Evolutionary conservation across 352 stramenopile species (phyloP).

Genomic region (Phytopythium delawarense): DNA sequence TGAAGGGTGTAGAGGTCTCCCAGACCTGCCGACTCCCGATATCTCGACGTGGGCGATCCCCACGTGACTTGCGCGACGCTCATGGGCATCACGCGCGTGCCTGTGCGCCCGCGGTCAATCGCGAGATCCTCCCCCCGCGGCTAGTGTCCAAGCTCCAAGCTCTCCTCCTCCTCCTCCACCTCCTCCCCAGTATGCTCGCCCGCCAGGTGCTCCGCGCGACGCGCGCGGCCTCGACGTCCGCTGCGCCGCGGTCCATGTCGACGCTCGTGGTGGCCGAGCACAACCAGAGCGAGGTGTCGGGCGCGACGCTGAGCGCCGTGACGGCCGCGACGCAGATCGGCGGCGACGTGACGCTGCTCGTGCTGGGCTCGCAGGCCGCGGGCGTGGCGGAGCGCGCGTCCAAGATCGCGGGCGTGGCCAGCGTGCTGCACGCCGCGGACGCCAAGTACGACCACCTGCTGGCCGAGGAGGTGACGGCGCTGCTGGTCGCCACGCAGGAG

Average conservation of each 20-base stretch:
- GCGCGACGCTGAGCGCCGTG: conserved; percentile 77
- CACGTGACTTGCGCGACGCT: neutral
- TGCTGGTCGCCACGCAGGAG: conserved; percentile 67
- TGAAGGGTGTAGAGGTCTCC: neutral
- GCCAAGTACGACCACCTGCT: conserved; percentile 87
- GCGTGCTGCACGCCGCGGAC: conserved; percentile 80
- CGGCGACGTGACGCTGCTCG: conserved; percentile 73
- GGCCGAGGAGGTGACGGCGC: conserved; percentile 81
- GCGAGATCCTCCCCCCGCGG: neutral
- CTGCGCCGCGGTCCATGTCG: conserved; percentile 38
- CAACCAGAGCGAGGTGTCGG: conserved; percentile 66
- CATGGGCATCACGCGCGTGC: neutral
- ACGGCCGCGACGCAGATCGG: conserved; percentile 85
- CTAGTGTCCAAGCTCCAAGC: neutral
- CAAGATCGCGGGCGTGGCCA: conserved; percentile 77
- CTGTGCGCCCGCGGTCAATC: neutral
- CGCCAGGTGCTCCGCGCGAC: conserved; percentile 32
- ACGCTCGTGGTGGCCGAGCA: conserved; percentile 89
- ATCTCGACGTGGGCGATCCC: neutral
- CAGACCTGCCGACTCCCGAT: neutral
- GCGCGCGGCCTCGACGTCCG: conserved; percentile 32
- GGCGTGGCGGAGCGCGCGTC: conserved; percentile 55
- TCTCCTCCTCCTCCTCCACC: neutral
- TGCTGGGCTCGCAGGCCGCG: conserved; percentile 63
- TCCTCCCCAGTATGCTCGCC: conserved; percentile 22